These are phyloP conservation scores for Dissophora globulifera DNA, from an alignment of 192 early-diverging fungal species.

Conservation along the genomic window DNA sequence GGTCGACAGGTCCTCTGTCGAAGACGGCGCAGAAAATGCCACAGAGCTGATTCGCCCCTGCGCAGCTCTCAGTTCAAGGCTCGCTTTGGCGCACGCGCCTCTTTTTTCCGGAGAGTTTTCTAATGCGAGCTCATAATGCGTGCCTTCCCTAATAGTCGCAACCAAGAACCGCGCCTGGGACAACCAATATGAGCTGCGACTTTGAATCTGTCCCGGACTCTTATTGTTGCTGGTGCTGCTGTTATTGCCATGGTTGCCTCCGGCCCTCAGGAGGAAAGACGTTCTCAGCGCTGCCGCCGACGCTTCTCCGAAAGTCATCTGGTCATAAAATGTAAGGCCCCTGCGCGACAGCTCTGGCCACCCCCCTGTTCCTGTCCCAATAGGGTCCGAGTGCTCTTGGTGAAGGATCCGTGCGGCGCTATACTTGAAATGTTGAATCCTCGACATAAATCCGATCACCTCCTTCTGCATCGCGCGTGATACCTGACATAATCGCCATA, in stretches of 20 bases:
- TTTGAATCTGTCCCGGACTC: background rate
- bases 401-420: conserved; percentile 25
- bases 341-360: background rate
- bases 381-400: conserved; percentile 24
- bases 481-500: conserved; percentile 31
- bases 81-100: background rate
- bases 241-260: background rate
- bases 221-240: background rate
- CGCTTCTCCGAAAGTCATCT: conserved; percentile 2
- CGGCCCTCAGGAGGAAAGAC: too few species aligned
- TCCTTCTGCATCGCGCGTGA: conserved; percentile 21
- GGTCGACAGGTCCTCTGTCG: background rate
- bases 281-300: background rate
- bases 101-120: background rate
- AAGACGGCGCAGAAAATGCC: background rate
- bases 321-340: conserved; percentile 13
- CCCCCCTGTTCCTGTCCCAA: too few species aligned
- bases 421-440: conserved; percentile 32
- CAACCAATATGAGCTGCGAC: conserved; percentile 27
- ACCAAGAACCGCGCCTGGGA: conserved; percentile 35
- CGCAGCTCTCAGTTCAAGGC: background rate
- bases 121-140: conserved; percentile 21
- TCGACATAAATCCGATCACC: conserved; percentile 27
- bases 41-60: background rate
- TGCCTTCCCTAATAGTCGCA: conserved; percentile 23